Conservation (phyloP, 2,329 filamentous ascomycete species). For the Cordyceps cateniannulata region DNA sequence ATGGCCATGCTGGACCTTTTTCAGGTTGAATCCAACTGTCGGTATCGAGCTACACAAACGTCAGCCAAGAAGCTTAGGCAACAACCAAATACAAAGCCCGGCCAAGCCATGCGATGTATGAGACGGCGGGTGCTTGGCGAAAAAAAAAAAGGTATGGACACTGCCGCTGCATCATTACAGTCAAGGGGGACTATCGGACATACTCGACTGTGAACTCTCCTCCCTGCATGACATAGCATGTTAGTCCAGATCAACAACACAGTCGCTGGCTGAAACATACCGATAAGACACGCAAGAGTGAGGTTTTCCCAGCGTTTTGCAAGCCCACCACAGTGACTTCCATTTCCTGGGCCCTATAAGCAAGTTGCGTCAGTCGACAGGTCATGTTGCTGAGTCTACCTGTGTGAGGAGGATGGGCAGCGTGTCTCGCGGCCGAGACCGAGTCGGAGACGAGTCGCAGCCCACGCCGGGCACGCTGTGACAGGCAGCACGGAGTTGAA, state of each 20-base stretch:
- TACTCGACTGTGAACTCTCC: constrained; percentile 99
- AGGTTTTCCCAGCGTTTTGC: constrained; percentile 98
- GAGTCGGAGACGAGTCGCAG: too few relatives aligned
- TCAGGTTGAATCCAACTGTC: constrained; percentile 98
- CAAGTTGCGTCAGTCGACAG: constrained; percentile 10
- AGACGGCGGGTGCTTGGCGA: background rate
- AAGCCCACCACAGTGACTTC: constrained; percentile 98
- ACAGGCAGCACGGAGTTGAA: background rate
- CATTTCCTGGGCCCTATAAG: constrained; percentile 89
- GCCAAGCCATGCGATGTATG: background rate
- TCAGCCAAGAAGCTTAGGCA: constrained; percentile 28
- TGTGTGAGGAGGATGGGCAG: background rate
- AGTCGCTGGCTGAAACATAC: constrained; percentile 50
- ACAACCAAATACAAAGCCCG: background rate
- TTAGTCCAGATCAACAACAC: constrained; percentile 7
- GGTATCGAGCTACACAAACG: constrained; percentile 75
- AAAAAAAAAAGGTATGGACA: background rate
- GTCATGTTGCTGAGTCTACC: background rate
- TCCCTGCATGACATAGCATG: constrained; percentile 51
- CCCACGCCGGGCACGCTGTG: background rate
- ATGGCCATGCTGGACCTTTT: constrained; percentile 94
- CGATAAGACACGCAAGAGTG: constrained; percentile 84
- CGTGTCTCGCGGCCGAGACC: background rate
- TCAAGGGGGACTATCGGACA: constrained; percentile 29
- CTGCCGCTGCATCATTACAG: background rate